These are phyloP conservation scores for Begonia peltatifolia DNA, from an alignment of 306 rosid species.

Conservation along the genomic window DNA sequence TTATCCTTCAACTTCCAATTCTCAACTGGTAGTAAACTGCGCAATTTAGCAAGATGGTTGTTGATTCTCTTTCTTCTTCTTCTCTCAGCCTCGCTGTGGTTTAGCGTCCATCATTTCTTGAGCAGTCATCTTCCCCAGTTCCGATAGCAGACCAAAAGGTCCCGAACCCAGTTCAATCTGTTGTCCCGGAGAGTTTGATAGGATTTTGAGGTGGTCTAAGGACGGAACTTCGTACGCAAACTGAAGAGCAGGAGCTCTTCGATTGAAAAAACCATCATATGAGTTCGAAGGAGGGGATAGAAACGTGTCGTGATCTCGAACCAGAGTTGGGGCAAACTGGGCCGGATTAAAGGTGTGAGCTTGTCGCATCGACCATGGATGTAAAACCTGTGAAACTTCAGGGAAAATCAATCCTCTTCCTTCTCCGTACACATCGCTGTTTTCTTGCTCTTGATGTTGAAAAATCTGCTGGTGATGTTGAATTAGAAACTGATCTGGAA, in stretches of 20 bases:
- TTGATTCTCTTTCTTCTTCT: conserved; percentile 91
- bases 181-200: conserved; percentile 45
- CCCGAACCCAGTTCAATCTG: neutral
- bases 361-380: conserved; percentile 54
- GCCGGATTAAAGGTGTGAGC: conserved; percentile 39
- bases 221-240: conserved; percentile 54
- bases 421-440: conserved; percentile 18
- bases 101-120: conserved; percentile 90
- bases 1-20: too few species aligned
- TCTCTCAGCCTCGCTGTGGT: conserved; percentile 88
- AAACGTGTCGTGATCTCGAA: conserved; percentile 38
- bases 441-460: conserved; percentile 27
- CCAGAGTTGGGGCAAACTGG: conserved; percentile 14
- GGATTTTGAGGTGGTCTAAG: conserved; percentile 43
- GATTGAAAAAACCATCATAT: conserved; percentile 37
- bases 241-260: conserved; percentile 56
- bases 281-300: conserved; percentile 42
- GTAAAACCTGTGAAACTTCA: conserved; percentile 39
- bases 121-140: conserved; percentile 66
- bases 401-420: conserved; percentile 33
- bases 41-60: conserved; percentile 76
- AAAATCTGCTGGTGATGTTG: conserved; percentile 38
- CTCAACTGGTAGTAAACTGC: conserved; percentile 72
- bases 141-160: conserved; percentile 34
- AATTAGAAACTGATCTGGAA: conserved; percentile 47